These are phyloP conservation scores for Ilyonectria destructans DNA, from an alignment of 2,329 filamentous ascomycete genomes.

Conservation along the genomic window DNA sequence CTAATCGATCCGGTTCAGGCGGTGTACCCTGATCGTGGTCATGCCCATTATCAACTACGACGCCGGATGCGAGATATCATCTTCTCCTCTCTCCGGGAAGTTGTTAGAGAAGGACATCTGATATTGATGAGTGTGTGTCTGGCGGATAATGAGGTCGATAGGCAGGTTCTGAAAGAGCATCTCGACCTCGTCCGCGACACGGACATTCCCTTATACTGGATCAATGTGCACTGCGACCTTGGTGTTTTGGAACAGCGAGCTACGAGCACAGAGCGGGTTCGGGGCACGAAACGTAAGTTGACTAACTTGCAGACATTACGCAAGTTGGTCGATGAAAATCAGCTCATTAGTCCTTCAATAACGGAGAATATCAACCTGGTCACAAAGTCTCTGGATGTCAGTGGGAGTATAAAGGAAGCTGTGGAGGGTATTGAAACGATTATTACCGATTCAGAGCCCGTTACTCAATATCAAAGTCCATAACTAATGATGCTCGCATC, in stretches of 20 bases:
- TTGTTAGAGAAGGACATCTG: constrained; percentile 20
- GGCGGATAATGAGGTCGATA: constrained; percentile 22
- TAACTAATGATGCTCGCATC: too few relatives aligned
- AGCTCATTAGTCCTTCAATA: constrained; percentile 11
- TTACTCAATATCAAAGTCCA: too few relatives aligned
- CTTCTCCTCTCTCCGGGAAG: constrained; percentile 32
- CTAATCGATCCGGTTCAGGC: constrained; percentile 40
- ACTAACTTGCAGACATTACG: constrained; percentile 20
- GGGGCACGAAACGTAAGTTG: constrained; percentile 27
- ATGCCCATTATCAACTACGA: constrained; percentile 41
- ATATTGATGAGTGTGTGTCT: constrained; percentile 43
- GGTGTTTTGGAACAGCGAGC: constrained; percentile 24
- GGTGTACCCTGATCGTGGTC: constrained; percentile 33
- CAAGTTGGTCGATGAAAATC: constrained; percentile 7
- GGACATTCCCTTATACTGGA: constrained; percentile 26
- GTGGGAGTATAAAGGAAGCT: constrained; percentile 1
- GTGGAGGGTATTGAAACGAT: too few relatives aligned
- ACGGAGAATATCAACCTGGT: constrained; percentile 13
- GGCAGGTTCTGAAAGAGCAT: constrained; percentile 33
- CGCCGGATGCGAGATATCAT: constrained; percentile 34
- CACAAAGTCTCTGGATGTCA: constrained; percentile 25
- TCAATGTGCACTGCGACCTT: constrained; percentile 31
- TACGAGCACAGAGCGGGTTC: constrained; percentile 13
- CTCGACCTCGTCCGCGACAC: constrained; percentile 28
- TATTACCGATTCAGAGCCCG: too few relatives aligned